Evolutionary conservation across 1,284 basidiomycete genomes (phyloP).

Genomic region (Bondarzewia mesenterica): DNA sequence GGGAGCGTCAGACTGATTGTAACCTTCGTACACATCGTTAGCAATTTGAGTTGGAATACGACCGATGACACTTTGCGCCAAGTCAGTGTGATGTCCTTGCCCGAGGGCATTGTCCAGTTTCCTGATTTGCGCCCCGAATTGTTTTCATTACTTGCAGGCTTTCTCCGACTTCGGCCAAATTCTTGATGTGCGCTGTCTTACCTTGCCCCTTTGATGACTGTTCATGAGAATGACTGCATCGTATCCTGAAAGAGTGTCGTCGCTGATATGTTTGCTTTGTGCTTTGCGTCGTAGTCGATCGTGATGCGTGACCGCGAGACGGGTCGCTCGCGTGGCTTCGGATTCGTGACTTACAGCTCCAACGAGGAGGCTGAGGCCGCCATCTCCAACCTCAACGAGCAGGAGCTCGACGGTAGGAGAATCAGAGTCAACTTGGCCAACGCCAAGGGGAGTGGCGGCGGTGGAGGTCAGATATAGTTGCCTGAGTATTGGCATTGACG

Average conservation of each 20-base stretch:
- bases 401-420: slow-evolving; percentile 89
- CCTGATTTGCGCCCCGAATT: slow-evolving; percentile 21
- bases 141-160: slow-evolving; percentile 47
- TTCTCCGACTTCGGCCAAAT: slow-evolving; percentile 63
- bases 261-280: background rate
- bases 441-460: slow-evolving; percentile 57
- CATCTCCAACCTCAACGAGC: slow-evolving; percentile 78
- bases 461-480: slow-evolving; percentile 21
- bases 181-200: slow-evolving; percentile 57
- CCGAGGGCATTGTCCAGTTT: slow-evolving; percentile 13
- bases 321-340: slow-evolving; percentile 92
- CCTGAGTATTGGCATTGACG: background rate
- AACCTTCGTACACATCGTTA: slow-evolving; percentile 32
- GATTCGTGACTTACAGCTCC: slow-evolving; percentile 79
- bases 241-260: background rate
- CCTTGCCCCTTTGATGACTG: background rate
- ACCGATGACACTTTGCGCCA: slow-evolving; percentile 81
- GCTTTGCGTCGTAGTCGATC: slow-evolving; percentile 54
- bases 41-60: slow-evolving; percentile 91
- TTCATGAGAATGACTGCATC: slow-evolving; percentile 9
- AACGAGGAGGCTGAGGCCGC: slow-evolving; percentile 70
- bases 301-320: slow-evolving; percentile 99
- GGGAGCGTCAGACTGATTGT: slow-evolving; percentile 23
- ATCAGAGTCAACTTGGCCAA: slow-evolving; percentile 96
- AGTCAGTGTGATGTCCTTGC: slow-evolving; percentile 57